Conservation (phyloP, 2,329 filamentous ascomycete species). For the Meredithiella fracta region DNA sequence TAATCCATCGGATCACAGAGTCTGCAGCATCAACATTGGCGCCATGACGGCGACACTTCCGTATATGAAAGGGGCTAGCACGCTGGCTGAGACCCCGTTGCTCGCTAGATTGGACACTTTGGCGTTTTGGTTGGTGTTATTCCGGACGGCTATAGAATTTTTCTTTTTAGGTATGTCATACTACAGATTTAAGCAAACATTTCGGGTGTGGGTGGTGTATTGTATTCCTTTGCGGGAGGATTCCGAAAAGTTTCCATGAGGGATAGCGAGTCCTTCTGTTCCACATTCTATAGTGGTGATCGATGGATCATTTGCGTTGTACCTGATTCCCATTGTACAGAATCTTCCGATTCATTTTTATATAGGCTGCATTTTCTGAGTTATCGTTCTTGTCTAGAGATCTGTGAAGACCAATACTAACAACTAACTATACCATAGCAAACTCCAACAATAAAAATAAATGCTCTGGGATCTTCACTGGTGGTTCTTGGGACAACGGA, state of each 20-base stretch:
- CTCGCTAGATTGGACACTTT: neutral
- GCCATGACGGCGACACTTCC: neutral
- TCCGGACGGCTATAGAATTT: neutral
- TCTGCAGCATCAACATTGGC: no score
- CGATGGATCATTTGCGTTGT: no score
- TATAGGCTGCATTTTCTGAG: neutral
- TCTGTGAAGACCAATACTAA: neutral
- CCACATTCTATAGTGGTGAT: no score
- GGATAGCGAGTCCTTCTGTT: no score
- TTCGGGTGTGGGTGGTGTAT: neutral
- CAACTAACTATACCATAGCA: neutral
- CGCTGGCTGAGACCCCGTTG: neutral
- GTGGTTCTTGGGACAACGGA: constrained; percentile 33
- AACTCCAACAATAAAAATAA: neutral
- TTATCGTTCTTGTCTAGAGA: no score
- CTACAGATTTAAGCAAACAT: neutral
- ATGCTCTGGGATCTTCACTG: constrained; percentile 33
- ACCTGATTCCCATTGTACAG: no score
- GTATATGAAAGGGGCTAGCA: neutral
- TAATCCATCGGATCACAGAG: no score
- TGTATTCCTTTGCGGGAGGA: no score
- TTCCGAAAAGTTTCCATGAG: no score
- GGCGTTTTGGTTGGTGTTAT: neutral
- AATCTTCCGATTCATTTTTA: neutral
- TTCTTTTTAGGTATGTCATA: neutral